Evolutionary conservation across 1,284 basidiomycete genomes (phyloP).

Genomic region (Schizopora paradoxa): DNA sequence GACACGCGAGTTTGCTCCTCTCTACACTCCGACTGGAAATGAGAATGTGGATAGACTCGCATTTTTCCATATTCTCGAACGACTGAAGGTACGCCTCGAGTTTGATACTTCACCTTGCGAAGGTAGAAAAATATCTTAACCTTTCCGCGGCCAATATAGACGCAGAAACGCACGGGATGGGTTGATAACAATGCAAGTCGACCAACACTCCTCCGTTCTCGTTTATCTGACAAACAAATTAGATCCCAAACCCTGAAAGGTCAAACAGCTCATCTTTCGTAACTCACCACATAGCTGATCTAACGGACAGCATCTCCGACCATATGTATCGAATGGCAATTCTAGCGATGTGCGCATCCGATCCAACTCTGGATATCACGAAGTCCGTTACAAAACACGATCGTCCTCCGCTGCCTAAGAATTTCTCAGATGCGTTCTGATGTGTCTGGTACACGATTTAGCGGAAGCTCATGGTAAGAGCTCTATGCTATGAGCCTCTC

Average conservation of each 20-base stretch:
- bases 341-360: conserved; percentile 79
- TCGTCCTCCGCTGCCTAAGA: conserved; percentile 1
- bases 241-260: conserved; percentile 83
- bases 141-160: conserved; percentile 45
- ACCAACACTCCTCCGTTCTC: conserved; percentile 12
- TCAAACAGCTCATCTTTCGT: conserved; percentile 24
- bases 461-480: conserved; percentile 83
- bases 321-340: conserved; percentile 98
- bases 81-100: conserved; percentile 64
- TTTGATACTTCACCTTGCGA: neutral
- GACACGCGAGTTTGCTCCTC: conserved; percentile 45
- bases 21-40: conserved; percentile 54
- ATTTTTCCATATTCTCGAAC: conserved; percentile 85
- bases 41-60: conserved; percentile 66
- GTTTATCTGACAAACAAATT: conserved; percentile 3
- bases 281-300: conserved; percentile 10
- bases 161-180: conserved; percentile 94
- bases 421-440: conserved; percentile 71
- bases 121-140: neutral
- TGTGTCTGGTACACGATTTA: conserved; percentile 90
- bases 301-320: conserved; percentile 73
- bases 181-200: conserved; percentile 74
- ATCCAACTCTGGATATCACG: conserved; percentile 65
- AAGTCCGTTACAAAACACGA: conserved; percentile 44
- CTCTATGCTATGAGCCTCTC: neutral